Base-by-base conservation (phyloP, 1,284 basidiomycete genomes). In the Heliocybe sulcata region DNA sequence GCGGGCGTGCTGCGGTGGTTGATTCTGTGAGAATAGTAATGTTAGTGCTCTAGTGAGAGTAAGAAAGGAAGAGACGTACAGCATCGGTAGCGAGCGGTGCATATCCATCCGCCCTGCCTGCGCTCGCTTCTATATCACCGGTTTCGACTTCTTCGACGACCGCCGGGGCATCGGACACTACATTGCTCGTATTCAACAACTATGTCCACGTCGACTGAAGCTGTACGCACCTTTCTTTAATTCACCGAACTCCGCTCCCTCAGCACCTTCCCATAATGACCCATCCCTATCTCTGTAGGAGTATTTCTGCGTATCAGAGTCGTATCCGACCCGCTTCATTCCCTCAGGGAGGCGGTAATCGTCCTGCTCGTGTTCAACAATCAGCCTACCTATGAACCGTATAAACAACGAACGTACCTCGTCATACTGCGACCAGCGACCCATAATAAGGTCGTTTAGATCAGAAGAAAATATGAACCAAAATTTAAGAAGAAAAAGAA, bases 61-160 rank as follows among this genome's bases (percentile, higher is more conserved):
- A 45, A 53, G 53, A n/a, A 27, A 45, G 11, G 31, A 31, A 27
- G 45, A 23, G 50, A 52, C 83, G 60, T 58, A 87, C 85, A 57
- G 73, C 68, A 57, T 83, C 79, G 2, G 72, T 64, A 2, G 79
- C 67, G 8, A 87, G 67, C 22, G 76, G 71, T 58, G 76, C 71
- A 63, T 87, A 87, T 3, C 82, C 84, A 57, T 82, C 79, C 23
- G 67, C 54, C 53, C 77, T 72, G 33, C 65, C 62, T 23, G 80
- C 74, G 6, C 77, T 76, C 38, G 78, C 81, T 62, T 85, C 85
- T 2, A 86, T 60, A 61, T 86, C 83, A 12, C 72, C 72, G 47
- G 72, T 72, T 45, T 71, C 68, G 20, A 58, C 58, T 35, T 60
- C 59, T 51, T 62, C 63, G 47, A 67, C 27, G 14, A 52, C 12